Evolutionary conservation across 441 rosid genomes (phyloP).

Genomic region (Populus hybrid): DNA sequence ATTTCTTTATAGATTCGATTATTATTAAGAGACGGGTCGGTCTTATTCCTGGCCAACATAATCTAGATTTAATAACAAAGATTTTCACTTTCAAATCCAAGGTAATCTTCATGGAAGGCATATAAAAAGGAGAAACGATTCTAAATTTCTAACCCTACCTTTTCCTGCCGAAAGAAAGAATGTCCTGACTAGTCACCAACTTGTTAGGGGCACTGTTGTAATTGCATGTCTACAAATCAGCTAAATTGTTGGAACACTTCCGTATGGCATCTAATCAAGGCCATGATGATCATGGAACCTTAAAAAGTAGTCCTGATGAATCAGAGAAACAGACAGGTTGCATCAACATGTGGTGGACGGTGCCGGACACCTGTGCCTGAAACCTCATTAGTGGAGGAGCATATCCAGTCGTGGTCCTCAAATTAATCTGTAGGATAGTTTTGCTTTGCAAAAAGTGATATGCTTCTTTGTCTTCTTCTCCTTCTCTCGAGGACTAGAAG

Average conservation of each 20-base stretch:
- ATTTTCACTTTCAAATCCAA: no score
- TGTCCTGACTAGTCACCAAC: not conserved
- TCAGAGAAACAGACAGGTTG: not conserved
- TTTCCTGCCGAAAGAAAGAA: not conserved
- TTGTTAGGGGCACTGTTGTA: not conserved
- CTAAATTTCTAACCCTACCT: not conserved
- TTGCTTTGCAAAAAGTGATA: conserved; percentile 14
- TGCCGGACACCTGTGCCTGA: not conserved
- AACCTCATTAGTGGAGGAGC: not conserved
- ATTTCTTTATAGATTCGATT: no score
- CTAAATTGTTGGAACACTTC: not conserved
- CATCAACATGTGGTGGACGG: not conserved
- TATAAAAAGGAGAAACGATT: not conserved
- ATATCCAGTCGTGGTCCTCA: not conserved
- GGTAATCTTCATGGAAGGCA: no score
- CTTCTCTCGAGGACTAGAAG: not conserved
- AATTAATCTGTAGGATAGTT: not conserved
- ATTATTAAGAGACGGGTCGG: no score
- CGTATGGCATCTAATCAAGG: not conserved
- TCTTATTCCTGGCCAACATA: no score
- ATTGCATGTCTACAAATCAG: not conserved
- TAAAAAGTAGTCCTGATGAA: not conserved
- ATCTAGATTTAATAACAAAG: no score
- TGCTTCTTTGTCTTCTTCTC: conserved; percentile 14
- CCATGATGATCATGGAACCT: not conserved